Conservation (phyloP, 2,329 filamentous ascomycete species). For the Sordariomycetes sp. region DNA sequence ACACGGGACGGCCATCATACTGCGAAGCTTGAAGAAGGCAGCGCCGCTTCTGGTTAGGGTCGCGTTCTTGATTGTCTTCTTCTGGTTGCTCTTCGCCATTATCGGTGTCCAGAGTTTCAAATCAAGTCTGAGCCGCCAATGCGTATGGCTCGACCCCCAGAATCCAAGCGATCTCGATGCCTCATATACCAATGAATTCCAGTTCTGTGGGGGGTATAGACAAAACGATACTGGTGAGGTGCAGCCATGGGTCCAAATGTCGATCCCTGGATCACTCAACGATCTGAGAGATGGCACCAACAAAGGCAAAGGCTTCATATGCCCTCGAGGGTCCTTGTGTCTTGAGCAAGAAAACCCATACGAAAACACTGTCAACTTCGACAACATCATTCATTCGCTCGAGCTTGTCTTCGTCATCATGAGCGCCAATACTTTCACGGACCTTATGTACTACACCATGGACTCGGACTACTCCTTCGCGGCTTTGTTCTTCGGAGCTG, state of each 20-base stretch:
- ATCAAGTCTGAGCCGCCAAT: slow-evolving; percentile 67
- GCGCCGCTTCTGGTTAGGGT: slow-evolving; percentile 87
- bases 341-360: slow-evolving; percentile 71
- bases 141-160: slow-evolving; percentile 64
- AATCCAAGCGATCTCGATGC: slow-evolving; percentile 44
- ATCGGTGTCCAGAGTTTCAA: slow-evolving; percentile 96
- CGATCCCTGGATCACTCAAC: slow-evolving; percentile 22
- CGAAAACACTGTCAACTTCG: slow-evolving; percentile 83
- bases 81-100: slow-evolving; percentile 96
- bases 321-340: slow-evolving; percentile 75
- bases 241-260: slow-evolving; percentile 57
- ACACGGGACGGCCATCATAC: slow-evolving; percentile 87
- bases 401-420: slow-evolving; percentile 97
- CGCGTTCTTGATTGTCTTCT: slow-evolving; percentile 89
- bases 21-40: slow-evolving; percentile 91
- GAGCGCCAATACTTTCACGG: slow-evolving; percentile 94
- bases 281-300: slow-evolving; percentile 41
- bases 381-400: slow-evolving; percentile 85
- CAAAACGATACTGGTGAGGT: slow-evolving; percentile 45
- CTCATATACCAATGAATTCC: slow-evolving; percentile 54
- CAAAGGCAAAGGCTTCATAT: slow-evolving; percentile 75
- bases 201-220: slow-evolving; percentile 83
- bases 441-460: slow-evolving; percentile 88
- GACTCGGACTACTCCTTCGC: slow-evolving; percentile 85
- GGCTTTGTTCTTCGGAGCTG: slow-evolving; percentile 65